Percentiles rank a stretch among this genome's conserved stretches.
Evolutionary conservation across 2,329 filamentous ascomycete genomes (phyloP).

Genomic region (Colletotrichum limetticola): DNA sequence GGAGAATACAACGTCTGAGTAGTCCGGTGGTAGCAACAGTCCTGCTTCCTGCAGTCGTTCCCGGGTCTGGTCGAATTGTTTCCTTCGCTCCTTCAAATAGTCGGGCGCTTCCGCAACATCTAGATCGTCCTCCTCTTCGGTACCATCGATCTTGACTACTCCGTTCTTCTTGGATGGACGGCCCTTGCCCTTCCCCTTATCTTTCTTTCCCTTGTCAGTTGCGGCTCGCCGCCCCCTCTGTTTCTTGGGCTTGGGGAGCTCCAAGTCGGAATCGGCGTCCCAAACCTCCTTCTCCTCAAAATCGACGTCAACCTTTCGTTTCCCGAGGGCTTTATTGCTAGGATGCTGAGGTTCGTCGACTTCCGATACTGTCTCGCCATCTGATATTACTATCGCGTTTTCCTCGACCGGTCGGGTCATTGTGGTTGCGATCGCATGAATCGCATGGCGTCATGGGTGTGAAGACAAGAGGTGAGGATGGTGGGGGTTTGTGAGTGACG

Average conservation of each 20-base stretch:
- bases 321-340: conserved; percentile 38
- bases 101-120: conserved; percentile 74
- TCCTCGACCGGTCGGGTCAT: conserved; percentile 7
- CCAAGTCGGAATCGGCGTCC: conserved; percentile 69
- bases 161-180: conserved; percentile 39
- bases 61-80: conserved; percentile 73
- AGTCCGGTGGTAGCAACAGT: conserved; percentile 81
- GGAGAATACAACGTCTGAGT: conserved; percentile 79
- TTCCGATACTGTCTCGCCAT: conserved; percentile 15
- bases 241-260: conserved; percentile 73
- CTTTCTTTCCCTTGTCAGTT: conserved; percentile 53
- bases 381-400: conserved; percentile 15
- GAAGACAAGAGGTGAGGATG: background rate
- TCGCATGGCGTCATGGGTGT: background rate
- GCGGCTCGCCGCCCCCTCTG: conserved; percentile 56
- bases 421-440: background rate
- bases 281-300: conserved; percentile 59
- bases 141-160: conserved; percentile 41
- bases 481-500: conserved; percentile 1
- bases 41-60: conserved; percentile 73
- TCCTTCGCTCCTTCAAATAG: conserved; percentile 76
- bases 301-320: conserved; percentile 50
- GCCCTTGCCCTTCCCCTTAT: conserved; percentile 42
- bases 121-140: conserved; percentile 52
- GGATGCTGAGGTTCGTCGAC: background rate